Percentiles rank a stretch among this genome's conserved stretches.
phyloP scores from a whole-genome alignment of 176 grass and related monocot genomes.

The Oryza punctata region DNA sequence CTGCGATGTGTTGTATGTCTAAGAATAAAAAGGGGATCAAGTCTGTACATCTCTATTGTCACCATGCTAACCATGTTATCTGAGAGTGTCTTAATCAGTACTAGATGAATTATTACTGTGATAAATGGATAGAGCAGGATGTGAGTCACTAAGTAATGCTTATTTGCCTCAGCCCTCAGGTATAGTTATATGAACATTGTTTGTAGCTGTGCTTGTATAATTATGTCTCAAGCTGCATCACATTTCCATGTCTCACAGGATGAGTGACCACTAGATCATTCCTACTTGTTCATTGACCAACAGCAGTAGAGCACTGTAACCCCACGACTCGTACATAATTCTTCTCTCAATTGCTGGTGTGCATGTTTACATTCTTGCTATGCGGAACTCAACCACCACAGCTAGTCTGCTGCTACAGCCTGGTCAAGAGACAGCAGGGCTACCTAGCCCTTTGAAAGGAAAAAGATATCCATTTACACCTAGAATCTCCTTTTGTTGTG shows the following conservation, averaged over 20 bases:
- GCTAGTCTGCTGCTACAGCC: constrained; percentile 12
- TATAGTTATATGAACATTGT: constrained; percentile 15
- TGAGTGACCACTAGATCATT: constrained; percentile 30
- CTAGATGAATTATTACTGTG: not conserved
- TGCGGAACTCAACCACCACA: not conserved
- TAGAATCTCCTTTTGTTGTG: constrained; percentile 17
- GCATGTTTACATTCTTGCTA: constrained; percentile 3
- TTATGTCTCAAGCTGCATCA: not conserved
- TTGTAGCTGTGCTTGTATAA: not conserved
- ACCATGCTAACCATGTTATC: not conserved
- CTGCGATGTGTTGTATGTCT: not conserved
- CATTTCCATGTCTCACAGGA: constrained; percentile 18
- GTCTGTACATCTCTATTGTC: not conserved
- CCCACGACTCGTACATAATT: not conserved
- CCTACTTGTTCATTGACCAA: not conserved
- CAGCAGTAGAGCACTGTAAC: not conserved
- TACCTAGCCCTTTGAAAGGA: constrained; percentile 37
- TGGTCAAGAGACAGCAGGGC: constrained; percentile 14
- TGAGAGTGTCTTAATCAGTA: not conserved
- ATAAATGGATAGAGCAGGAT: not conserved
- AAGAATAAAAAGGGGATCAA: not conserved
- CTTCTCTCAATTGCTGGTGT: constrained; percentile 1
- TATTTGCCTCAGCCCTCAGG: not conserved
- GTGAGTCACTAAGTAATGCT: not conserved
- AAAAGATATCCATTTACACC: constrained; percentile 45